These are phyloP conservation scores for Cenchrus purpureus DNA, from an alignment of 176 grass and related monocot species.

Conservation along the genomic window DNA sequence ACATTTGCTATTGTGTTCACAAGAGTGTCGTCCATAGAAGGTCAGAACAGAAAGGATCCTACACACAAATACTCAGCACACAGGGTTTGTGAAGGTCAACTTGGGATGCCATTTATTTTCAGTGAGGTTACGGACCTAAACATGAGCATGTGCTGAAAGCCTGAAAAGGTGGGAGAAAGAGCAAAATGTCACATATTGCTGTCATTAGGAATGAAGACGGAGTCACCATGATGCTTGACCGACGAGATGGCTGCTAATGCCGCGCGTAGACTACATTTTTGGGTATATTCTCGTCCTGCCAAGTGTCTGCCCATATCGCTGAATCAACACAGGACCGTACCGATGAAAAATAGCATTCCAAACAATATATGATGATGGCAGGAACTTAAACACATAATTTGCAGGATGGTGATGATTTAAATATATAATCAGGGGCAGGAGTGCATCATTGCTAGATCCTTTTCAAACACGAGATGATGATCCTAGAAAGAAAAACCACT, in stretches of 20 bases:
- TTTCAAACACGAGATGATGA: slow-evolving; percentile 26
- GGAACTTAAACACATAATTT: slow-evolving; percentile 34
- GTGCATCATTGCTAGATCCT: background rate
- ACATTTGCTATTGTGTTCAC: background rate
- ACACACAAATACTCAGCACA: background rate
- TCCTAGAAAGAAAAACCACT: slow-evolving; percentile 4
- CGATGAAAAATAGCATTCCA: background rate
- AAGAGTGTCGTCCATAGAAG: background rate
- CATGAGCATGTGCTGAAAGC: no score
- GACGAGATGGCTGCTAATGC: background rate
- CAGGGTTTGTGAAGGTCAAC: background rate
- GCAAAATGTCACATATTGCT: background rate
- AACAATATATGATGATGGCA: slow-evolving; percentile 26
- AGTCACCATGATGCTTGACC: background rate
- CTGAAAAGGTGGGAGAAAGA: background rate
- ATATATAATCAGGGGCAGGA: slow-evolving; percentile 1
- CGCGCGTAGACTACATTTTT: background rate
- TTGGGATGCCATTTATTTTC: background rate
- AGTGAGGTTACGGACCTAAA: background rate
- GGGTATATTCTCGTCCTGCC: background rate
- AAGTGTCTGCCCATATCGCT: background rate
- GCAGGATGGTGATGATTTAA: background rate
- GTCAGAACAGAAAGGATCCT: background rate
- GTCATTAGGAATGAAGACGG: background rate
- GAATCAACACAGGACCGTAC: background rate